A percentile compares a stretch with the other conserved stretches of the same genome.
Evolutionary conservation across 1,139 yeast genomes (phyloP).

Genomic region (Yamadazyma aaseri): DNA sequence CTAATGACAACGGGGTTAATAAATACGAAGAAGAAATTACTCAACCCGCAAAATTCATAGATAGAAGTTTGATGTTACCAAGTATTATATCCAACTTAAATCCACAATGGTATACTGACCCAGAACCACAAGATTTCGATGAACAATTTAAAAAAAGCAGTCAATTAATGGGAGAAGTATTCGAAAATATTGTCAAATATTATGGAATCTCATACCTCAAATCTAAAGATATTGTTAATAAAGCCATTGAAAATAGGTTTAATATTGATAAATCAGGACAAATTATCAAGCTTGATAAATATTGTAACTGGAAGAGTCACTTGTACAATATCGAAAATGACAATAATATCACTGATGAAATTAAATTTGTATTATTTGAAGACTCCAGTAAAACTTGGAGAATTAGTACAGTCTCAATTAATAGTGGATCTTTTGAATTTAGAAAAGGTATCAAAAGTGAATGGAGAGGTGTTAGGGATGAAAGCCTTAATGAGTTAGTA

Average conservation of each 20-base stretch:
- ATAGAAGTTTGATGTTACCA: conserved; percentile 66
- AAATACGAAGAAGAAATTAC: conserved; percentile 55
- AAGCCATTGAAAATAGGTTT: conserved; percentile 60
- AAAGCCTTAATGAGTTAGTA: conserved; percentile 63
- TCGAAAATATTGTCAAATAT: conserved; percentile 62
- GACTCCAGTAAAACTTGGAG: conserved; percentile 80
- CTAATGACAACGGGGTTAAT: conserved; percentile 90
- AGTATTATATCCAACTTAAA: conserved; percentile 71
- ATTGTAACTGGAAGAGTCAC: conserved; percentile 96
- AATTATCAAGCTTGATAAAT: conserved; percentile 66
- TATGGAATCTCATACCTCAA: conserved; percentile 91
- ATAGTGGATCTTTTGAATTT: conserved; percentile 74
- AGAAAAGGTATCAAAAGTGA: conserved; percentile 85
- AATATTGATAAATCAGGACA: conserved; percentile 63
- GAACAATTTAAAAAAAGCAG: conserved; percentile 68
- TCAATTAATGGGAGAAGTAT: conserved; percentile 78
- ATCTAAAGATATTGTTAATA: conserved; percentile 73
- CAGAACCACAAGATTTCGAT: conserved; percentile 67
- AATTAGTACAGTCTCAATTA: conserved; percentile 82
- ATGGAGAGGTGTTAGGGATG: conserved; percentile 95
- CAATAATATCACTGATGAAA: conserved; percentile 23
- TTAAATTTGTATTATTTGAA: conserved; percentile 75
- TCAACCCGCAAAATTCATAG: conserved; percentile 33
- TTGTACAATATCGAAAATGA: conserved; percentile 72
- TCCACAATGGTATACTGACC: conserved; percentile 77